Evolutionary conservation across 2,329 filamentous ascomycete species (phyloP).

Genomic region (Sphaerulina populicola): DNA sequence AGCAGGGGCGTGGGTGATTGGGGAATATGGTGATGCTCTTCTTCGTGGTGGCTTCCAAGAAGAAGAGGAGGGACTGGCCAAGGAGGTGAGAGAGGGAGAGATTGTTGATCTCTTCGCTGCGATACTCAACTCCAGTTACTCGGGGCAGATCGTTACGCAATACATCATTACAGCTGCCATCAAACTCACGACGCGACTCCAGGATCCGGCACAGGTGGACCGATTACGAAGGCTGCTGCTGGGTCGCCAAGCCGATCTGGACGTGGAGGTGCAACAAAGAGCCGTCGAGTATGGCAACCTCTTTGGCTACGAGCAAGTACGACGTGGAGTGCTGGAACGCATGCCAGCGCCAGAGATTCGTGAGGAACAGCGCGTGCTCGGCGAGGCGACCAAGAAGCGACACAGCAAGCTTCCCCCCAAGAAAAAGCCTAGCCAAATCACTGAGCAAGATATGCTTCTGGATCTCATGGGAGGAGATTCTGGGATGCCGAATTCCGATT

Average conservation of each 20-base stretch:
- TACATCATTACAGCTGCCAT: constrained; percentile 93
- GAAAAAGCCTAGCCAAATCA: constrained; percentile 68
- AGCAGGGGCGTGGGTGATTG: constrained; percentile 93
- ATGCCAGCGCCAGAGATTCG: constrained; percentile 98
- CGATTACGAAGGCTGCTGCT: constrained; percentile 71
- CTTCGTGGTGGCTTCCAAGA: constrained; percentile 84
- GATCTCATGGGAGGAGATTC: constrained; percentile 74
- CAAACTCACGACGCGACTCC: constrained; percentile 84
- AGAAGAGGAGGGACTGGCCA: constrained; percentile 84
- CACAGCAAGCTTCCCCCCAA: constrained; percentile 55
- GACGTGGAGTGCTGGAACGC: constrained; percentile 84
- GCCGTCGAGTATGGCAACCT: constrained; percentile 92
- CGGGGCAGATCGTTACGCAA: constrained; percentile 81
- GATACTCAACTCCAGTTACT: constrained; percentile 91
- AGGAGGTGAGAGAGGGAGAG: constrained; percentile 75
- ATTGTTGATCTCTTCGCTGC: constrained; percentile 86
- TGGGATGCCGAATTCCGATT: constrained; percentile 48
- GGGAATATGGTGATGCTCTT: constrained; percentile 90
- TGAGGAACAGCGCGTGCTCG: constrained; percentile 84
- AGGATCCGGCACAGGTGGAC: constrained; percentile 76
- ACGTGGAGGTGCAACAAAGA: constrained; percentile 92
- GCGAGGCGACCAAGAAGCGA: constrained; percentile 56
- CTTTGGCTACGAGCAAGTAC: constrained; percentile 82
- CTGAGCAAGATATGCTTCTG: constrained; percentile 82
- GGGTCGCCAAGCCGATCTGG: constrained; percentile 73